Evolutionary conservation across 495 filamentous ascomycete species (phyloP).

Genomic region (Hamigera avellanea): DNA sequence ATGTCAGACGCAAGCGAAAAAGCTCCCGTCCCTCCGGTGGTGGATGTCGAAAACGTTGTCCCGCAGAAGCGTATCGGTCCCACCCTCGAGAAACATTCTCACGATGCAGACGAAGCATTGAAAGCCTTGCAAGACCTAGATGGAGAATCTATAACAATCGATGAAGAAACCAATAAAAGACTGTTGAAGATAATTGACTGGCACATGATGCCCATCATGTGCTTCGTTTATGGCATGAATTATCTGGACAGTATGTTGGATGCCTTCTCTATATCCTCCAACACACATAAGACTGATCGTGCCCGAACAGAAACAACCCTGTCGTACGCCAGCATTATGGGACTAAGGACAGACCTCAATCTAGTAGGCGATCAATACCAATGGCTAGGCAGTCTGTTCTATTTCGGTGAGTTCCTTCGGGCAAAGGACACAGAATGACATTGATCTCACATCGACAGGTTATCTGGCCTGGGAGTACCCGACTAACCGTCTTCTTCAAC

Average conservation of each 20-base stretch:
- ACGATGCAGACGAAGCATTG: slow-evolving; percentile 50
- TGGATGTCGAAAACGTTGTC: slow-evolving; percentile 16
- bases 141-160: slow-evolving; percentile 39
- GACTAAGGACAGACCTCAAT: slow-evolving; percentile 39
- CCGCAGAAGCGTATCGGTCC: slow-evolving; percentile 15
- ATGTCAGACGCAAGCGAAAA: slow-evolving; percentile 17
- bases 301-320: slow-evolving; percentile 40
- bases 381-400: slow-evolving; percentile 48
- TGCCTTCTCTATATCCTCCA: slow-evolving; percentile 1
- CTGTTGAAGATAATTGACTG: slow-evolving; percentile 46
- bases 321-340: slow-evolving; percentile 54
- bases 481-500: slow-evolving; percentile 47
- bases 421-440: background rate
- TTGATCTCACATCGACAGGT: slow-evolving; percentile 14
- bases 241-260: slow-evolving; percentile 44
- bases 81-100: slow-evolving; percentile 36
- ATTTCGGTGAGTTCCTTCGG: slow-evolving; percentile 36
- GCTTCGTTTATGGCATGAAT: slow-evolving; percentile 51
- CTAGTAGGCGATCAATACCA: slow-evolving; percentile 34
- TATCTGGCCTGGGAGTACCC: slow-evolving; percentile 58
- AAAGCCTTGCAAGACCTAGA: slow-evolving; percentile 26
- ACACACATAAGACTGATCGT: background rate
- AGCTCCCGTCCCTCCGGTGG: slow-evolving; percentile 6
- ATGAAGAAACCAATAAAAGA: slow-evolving; percentile 42
- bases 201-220: slow-evolving; percentile 53